Evolutionary conservation across 768 basidiomycete genomes (phyloP), one percentile per base, ranked within the genome.

Genomic region (Jaapia argillacea): DNA sequence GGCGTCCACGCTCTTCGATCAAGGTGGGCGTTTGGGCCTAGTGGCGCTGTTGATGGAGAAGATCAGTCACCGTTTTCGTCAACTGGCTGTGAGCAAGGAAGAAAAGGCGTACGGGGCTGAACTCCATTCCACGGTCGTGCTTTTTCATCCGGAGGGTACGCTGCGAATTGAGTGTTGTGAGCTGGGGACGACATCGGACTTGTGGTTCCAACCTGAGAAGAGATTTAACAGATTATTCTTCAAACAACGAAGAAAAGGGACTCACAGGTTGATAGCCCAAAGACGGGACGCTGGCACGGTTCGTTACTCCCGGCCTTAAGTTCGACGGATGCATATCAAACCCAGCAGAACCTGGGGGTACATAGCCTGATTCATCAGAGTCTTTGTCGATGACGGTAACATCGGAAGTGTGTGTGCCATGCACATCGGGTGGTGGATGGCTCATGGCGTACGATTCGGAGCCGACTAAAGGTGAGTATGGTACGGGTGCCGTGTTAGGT

Each of bases 1-100:
- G 74, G 74, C 10, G 64, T 57, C 71, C 69, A 73, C 20, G 41
- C 37, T 12, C 12, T 33, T 33, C 31, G 31, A 33, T 10, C 31
- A 16, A 10, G 31, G 31, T 16, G 10, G 31, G 31, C 31, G 31
- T 10, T 33, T 10, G 31, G 31, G 10, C 16, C 31, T 10, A 33
- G 10, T 16, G 10, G 31, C 10, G 16, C 16, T 33, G 16, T 33
- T 10, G 10, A 33, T 33, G 16, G 10, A 33, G 16, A 33, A 33
- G 16, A 33, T 10, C 10, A 33, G 16, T 16, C 10, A 33, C 10
- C 16, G 31, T 10, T 10, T 33, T 10, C 10, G 16, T 33, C 10
- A 33, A 33, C 16, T 10, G 16, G 16, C 10, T 33, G 31, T 33
- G 31, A 16, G n/a, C n/a, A 33, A 33, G 31, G 10, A 10, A 33